phyloP scores from a whole-genome alignment of 257 asterid species.

The Nyctanthes arbortristis region DNA sequence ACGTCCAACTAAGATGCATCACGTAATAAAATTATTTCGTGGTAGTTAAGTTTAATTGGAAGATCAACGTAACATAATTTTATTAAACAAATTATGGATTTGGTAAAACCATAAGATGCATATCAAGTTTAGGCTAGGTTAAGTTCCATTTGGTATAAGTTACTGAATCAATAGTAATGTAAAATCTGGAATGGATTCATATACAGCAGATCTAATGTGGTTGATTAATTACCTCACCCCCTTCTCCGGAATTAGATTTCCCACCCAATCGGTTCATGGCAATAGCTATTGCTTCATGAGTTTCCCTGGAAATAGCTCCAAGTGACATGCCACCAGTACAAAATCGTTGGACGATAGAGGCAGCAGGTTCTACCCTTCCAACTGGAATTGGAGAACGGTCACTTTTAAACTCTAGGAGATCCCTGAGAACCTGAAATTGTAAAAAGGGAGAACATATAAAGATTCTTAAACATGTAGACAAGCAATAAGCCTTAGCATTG shows the following conservation, averaged over 20 bases:
- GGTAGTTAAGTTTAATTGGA: not conserved
- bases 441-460: slow-evolving; percentile 9
- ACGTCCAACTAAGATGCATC: too few species aligned
- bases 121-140: not conserved
- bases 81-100: not conserved
- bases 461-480: slow-evolving; percentile 7
- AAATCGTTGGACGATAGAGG: slow-evolving; percentile 87
- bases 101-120: not conserved
- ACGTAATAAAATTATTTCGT: not conserved
- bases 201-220: slow-evolving; percentile 1
- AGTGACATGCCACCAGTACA: slow-evolving; percentile 99
- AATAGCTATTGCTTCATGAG: slow-evolving; percentile 98
- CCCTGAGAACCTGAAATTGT: slow-evolving; percentile 84
- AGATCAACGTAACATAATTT: not conserved
- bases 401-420: slow-evolving; percentile 88
- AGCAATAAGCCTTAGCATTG: slow-evolving; percentile 10
- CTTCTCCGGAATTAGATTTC: slow-evolving; percentile 98
- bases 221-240: slow-evolving; percentile 95
- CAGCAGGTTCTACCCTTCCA: slow-evolving; percentile 91
- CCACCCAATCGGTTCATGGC: slow-evolving; percentile 99
- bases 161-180: not conserved
- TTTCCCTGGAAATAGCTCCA: slow-evolving; percentile 99
- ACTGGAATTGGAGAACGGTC: slow-evolving; percentile 89
- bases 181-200: not conserved
- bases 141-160: not conserved